phyloP scores from a whole-genome alignment of 73 alveolate genomes.

The Paramecium octaurelia region DNA sequence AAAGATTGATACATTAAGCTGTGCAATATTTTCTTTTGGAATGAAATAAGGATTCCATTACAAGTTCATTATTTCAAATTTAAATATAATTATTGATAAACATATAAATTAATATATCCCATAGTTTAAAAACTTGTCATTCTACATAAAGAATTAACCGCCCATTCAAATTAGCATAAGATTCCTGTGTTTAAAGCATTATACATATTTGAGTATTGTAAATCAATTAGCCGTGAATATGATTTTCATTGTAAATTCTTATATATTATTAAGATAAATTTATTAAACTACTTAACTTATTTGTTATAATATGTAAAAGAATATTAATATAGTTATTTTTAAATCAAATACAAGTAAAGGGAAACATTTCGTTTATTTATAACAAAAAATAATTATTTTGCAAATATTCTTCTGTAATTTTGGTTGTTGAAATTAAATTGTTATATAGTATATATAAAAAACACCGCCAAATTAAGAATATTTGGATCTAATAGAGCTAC shows the following conservation, averaged over 20 bases:
- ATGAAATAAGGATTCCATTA: constrained; percentile 35
- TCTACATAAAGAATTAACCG: background rate
- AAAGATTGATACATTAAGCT: background rate
- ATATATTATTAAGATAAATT: too few relatives aligned
- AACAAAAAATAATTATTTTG: background rate
- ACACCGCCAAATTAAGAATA: background rate
- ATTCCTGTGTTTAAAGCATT: background rate
- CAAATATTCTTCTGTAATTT: background rate
- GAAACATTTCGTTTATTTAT: background rate
- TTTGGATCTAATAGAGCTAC: background rate
- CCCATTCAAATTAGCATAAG: background rate
- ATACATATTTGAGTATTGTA: too few relatives aligned
- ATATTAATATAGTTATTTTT: too few relatives aligned
- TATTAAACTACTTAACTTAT: too few relatives aligned
- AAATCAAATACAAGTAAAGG: background rate
- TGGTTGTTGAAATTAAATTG: background rate
- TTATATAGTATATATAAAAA: background rate
- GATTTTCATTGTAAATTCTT: too few relatives aligned
- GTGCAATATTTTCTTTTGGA: background rate
- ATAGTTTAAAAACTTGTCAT: background rate
- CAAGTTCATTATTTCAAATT: constrained; percentile 33
- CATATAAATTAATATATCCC: background rate
- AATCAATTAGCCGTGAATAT: background rate
- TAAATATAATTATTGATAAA: background rate
- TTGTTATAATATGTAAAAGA: too few relatives aligned